Percentiles rank a stretch among this genome's conserved stretches.
These are phyloP conservation scores for Cinchona pubescens DNA, from an alignment of 257 asterid genomes.

Conservation along the genomic window DNA sequence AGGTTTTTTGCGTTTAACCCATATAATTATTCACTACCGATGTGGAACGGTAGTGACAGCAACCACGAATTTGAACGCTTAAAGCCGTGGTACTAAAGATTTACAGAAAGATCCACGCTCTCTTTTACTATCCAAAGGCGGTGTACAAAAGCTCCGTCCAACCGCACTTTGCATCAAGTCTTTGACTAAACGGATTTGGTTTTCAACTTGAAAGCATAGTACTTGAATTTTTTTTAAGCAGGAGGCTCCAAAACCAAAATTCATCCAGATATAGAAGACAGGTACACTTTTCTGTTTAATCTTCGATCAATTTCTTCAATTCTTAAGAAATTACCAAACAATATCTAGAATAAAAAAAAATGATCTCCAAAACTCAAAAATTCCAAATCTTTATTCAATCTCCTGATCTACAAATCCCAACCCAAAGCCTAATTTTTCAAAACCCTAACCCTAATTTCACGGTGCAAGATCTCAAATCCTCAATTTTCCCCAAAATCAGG, in stretches of 20 bases:
- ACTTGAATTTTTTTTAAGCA: no score
- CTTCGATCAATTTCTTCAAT: neutral
- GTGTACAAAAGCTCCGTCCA: neutral
- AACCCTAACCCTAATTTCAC: conserved; percentile 58
- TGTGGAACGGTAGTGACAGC: no score
- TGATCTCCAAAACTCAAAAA: conserved; percentile 27
- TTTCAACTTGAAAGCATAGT: no score
- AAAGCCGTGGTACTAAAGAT: no score
- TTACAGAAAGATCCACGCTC: neutral
- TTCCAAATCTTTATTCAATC: conserved; percentile 62
- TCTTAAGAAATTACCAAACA: neutral
- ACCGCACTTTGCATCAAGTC: no score
- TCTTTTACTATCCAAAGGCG: neutral
- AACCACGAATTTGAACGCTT: no score
- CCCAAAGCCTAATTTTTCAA: conserved; percentile 43
- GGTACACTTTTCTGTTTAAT: neutral
- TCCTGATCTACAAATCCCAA: conserved; percentile 52
- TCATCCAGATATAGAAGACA: neutral
- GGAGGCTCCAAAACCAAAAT: neutral
- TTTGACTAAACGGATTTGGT: no score
- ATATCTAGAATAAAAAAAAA: conserved; percentile 1
- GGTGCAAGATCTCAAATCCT: conserved; percentile 47
- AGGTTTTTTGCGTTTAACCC: no score
- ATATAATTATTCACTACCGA: no score
- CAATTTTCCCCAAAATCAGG: conserved; percentile 32